phyloP scores from a whole-genome alignment of 805 yeast species.

The Lachancea kluyveri region DNA sequence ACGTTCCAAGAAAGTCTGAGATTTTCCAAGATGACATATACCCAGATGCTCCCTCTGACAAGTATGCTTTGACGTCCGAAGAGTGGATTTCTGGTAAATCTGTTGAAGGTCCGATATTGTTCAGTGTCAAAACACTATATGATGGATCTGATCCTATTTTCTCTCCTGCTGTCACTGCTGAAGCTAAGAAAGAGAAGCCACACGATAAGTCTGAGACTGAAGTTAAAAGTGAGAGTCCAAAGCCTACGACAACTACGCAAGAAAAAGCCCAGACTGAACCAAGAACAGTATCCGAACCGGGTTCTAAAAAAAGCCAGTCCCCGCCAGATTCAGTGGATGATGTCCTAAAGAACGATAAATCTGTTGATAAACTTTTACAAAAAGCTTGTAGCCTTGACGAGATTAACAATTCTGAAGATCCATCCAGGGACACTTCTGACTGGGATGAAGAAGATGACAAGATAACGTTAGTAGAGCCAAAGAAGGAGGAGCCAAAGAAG shows the following conservation, averaged over 20 bases:
- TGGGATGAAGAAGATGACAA: constrained; percentile 31
- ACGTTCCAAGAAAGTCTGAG: constrained; percentile 91
- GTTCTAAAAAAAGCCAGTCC: constrained; percentile 5
- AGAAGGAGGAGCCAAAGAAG: constrained; percentile 20
- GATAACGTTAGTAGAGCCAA: constrained; percentile 6
- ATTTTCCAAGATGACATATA: constrained; percentile 88
- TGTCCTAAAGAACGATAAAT: constrained; percentile 19
- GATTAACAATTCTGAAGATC: constrained; percentile 30
- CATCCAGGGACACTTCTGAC: constrained; percentile 26
- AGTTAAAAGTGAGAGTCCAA: not conserved
- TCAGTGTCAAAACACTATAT: constrained; percentile 68
- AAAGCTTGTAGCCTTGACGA: constrained; percentile 27
- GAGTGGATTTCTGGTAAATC: constrained; percentile 79
- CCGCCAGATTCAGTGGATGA: constrained; percentile 15
- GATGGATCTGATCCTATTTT: constrained; percentile 63
- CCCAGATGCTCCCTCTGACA: constrained; percentile 80
- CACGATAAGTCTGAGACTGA: not conserved
- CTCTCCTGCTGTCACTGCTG: constrained; percentile 9
- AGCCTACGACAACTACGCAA: not conserved
- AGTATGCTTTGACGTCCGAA: constrained; percentile 70
- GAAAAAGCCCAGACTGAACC: not conserved
- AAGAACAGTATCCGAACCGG: no score
- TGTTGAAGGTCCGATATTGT: constrained; percentile 75
- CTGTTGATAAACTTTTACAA: constrained; percentile 25
- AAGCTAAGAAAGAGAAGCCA: not conserved